Conservation (phyloP, 208 protist species). For the Lotmaria passim region DNA sequence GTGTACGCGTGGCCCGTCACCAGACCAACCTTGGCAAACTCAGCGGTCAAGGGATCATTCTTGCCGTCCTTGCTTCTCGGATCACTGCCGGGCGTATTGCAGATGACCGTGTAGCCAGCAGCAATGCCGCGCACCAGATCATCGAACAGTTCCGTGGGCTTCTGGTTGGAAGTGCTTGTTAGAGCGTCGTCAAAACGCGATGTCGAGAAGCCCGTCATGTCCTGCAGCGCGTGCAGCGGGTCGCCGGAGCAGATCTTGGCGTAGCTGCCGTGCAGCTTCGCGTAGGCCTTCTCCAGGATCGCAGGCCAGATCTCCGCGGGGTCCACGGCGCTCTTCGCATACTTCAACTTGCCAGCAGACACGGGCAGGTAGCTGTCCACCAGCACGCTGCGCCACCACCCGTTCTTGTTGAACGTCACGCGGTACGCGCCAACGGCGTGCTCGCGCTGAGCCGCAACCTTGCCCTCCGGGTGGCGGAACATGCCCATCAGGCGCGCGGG, state of each 20-base stretch:
- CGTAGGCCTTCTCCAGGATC: no score
- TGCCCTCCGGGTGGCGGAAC: conserved; percentile 68
- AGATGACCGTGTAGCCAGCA: conserved; percentile 68
- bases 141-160: conserved; percentile 53
- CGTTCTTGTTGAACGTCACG: conserved; percentile 85
- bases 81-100: conserved; percentile 71
- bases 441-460: conserved; percentile 59
- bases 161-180: conserved; percentile 27
- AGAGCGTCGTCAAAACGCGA: conserved; percentile 69
- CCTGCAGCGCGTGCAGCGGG: conserved; percentile 81
- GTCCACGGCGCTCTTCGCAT: conserved; percentile 58
- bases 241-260: conserved; percentile 77
- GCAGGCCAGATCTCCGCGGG: conserved; percentile 82
- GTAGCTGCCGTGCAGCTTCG: conserved; percentile 90
- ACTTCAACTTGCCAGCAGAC: conserved; percentile 55
- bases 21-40: conserved; percentile 66
- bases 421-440: conserved; percentile 75
- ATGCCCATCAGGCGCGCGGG: conserved; percentile 50
- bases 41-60: conserved; percentile 17
- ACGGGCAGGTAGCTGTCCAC: conserved; percentile 88
- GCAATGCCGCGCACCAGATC: conserved; percentile 45
- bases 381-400: conserved; percentile 76
- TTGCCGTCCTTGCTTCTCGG: conserved; percentile 31
- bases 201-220: conserved; percentile 78
- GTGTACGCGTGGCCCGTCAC: conserved; percentile 71